Percentiles rank a stretch among this genome's conserved stretches.
phyloP scores from a whole-genome alignment of 2,329 filamentous ascomycete genomes.

The Rutstroemia sp. region DNA sequence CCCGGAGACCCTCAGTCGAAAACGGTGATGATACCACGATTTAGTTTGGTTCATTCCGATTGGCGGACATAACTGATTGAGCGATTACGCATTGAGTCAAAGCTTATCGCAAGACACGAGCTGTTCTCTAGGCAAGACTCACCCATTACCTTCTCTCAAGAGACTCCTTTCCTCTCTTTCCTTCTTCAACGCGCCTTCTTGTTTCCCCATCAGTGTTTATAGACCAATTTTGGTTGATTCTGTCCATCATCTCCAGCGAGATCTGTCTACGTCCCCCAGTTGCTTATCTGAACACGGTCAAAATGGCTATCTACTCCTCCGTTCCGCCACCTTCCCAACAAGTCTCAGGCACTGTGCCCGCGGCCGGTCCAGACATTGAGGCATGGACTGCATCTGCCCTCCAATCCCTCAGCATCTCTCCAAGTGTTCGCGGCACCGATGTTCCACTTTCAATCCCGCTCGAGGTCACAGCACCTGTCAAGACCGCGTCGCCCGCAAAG shows the following conservation, averaged over 20 bases:
- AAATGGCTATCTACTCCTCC: conserved; percentile 46
- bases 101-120: conserved; percentile 5
- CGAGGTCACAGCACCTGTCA: conserved; percentile 42
- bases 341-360: conserved; percentile 19
- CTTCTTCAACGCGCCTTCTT: neutral
- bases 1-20: neutral
- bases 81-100: neutral
- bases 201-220: neutral
- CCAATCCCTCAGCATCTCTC: conserved; percentile 47
- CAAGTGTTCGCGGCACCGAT: conserved; percentile 51
- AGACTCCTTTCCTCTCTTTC: neutral
- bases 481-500: conserved; percentile 20
- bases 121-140: neutral
- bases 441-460: conserved; percentile 68
- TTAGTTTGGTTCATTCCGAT: neutral
- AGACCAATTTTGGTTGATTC: neutral
- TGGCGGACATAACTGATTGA: neutral
- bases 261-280: neutral
- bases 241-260: neutral
- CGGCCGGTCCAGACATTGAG: conserved; percentile 49
- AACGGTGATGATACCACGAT: neutral
- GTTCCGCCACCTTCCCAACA: conserved; percentile 42
- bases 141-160: neutral
- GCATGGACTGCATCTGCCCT: conserved; percentile 58
- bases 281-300: conserved; percentile 8